Base-by-base conservation (phyloP, 2,329 filamentous ascomycete genomes). In the Zasmidium angulare region DNA sequence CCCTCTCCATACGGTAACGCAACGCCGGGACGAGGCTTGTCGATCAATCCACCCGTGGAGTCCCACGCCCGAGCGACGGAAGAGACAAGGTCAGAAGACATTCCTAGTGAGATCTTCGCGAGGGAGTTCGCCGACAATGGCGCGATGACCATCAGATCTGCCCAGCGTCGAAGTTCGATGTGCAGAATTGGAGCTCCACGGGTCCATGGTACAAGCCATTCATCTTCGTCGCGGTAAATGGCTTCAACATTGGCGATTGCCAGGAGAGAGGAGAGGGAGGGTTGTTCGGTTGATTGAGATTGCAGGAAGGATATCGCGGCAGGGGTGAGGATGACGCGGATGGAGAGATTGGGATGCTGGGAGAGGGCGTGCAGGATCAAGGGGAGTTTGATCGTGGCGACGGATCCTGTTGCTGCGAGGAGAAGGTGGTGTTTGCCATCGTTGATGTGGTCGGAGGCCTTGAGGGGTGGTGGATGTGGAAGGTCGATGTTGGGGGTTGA, bases 31-130 rank as follows among this genome's bases (percentile, higher is more conserved):
- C 67, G 51, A 40, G 55, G 71, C 50, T 50, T 58, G 61, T 89
- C 86, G 6, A 88, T 77, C 17, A 80, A 71, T 0, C 86, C 85
- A 0, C 86, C 85, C n/a, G 81, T 81, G 0, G 86, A 87, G 75
- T 98, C 93, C 95, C 93, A 99, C 0, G 93, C 93, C 20, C 93
- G 81, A 40, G 95, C 82, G 0, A 95, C 88, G 14, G 86, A 88
- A 6, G 80, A 74, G 3, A 97, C 74, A 6, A 98, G 78, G 58
- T 89, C 88, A 69, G 96, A 91, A 47, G 86, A 87, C 63, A 96
- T 81, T 0, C 95, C 95, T 22, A 84, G 83, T 0, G 85, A 84
- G 64, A 98, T 84, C 76, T 96, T 96, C 6, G 92, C 93, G 70
- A 98, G 80, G 2, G 86, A 87, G 70, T 97, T 96, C 12, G 93